phyloP scores from a whole-genome alignment of 2,329 filamentous ascomycete genomes.

The Akanthomyces uredinophilus region DNA sequence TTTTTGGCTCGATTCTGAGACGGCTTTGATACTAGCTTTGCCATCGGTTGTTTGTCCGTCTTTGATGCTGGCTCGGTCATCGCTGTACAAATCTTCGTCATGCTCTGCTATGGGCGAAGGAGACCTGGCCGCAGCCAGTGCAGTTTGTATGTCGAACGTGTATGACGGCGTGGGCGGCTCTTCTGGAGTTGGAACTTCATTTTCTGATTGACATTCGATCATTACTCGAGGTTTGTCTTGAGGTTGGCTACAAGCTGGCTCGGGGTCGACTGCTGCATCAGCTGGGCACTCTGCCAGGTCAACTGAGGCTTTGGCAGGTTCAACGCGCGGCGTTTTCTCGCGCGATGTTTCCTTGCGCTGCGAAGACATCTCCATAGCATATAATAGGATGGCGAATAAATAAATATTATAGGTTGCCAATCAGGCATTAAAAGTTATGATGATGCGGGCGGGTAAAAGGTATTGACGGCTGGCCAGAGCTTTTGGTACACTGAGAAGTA shows the following conservation, averaged over 20 bases:
- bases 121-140: neutral
- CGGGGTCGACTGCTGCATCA: neutral
- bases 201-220: neutral
- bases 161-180: neutral
- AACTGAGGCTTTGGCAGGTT: neutral
- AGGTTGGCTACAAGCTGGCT: neutral
- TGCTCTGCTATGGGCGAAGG: neutral
- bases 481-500: neutral
- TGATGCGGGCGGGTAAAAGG: neutral
- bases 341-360: neutral
- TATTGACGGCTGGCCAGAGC: neutral
- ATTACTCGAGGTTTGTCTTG: slow-evolving; percentile 1
- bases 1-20: neutral
- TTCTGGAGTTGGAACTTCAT: neutral
- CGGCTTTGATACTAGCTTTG: neutral
- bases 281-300: neutral
- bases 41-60: too few relatives aligned
- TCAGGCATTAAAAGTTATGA: neutral
- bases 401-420: neutral
- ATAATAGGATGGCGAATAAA: neutral
- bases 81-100: neutral
- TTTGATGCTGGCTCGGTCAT: neutral
- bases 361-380: neutral
- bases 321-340: neutral
- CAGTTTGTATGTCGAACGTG: neutral